Evolutionary conservation across 2,329 filamentous ascomycete species (phyloP).

Genomic region (Neonectria neomacrospora): DNA sequence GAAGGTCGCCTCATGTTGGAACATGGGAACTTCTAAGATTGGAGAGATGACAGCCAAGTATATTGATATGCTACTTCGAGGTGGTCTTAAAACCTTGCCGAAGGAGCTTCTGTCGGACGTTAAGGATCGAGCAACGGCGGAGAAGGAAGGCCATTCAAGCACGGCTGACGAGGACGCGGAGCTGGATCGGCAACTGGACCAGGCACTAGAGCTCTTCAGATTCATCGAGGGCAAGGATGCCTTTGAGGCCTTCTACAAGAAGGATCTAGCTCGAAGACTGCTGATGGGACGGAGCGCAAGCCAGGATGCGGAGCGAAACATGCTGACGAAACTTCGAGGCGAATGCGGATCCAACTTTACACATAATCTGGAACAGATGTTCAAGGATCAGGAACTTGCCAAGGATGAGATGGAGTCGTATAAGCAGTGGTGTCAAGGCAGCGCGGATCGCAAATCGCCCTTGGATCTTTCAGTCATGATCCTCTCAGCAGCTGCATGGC

Average conservation of each 20-base stretch:
- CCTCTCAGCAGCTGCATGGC: conserved; percentile 92
- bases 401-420: conserved; percentile 94
- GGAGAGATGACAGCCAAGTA: conserved; percentile 99
- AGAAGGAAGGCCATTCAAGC: conserved; percentile 71
- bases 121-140: conserved; percentile 66
- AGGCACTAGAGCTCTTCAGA: conserved; percentile 92
- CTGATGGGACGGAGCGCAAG: conserved; percentile 94
- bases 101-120: conserved; percentile 72
- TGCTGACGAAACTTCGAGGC: conserved; percentile 89
- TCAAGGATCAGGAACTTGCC: conserved; percentile 95
- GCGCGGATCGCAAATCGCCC: conserved; percentile 57
- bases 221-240: conserved; percentile 98
- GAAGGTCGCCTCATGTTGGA: conserved; percentile 76
- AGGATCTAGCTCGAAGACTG: conserved; percentile 88
- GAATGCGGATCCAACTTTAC: conserved; percentile 96
- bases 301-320: conserved; percentile 93
- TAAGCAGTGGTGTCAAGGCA: conserved; percentile 72
- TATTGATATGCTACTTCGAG: conserved; percentile 87
- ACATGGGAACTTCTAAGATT: conserved; percentile 89
- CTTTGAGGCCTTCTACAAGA: conserved; percentile 99
- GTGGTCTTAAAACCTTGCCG: conserved; percentile 86
- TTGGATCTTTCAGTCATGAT: conserved; percentile 84
- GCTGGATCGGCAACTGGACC: conserved; percentile 90
- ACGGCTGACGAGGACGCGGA: conserved; percentile 91
- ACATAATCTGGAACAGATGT: conserved; percentile 98